Evolutionary conservation across 2,329 filamentous ascomycete species (phyloP).

Genomic region (Colletotrichum lentis): DNA sequence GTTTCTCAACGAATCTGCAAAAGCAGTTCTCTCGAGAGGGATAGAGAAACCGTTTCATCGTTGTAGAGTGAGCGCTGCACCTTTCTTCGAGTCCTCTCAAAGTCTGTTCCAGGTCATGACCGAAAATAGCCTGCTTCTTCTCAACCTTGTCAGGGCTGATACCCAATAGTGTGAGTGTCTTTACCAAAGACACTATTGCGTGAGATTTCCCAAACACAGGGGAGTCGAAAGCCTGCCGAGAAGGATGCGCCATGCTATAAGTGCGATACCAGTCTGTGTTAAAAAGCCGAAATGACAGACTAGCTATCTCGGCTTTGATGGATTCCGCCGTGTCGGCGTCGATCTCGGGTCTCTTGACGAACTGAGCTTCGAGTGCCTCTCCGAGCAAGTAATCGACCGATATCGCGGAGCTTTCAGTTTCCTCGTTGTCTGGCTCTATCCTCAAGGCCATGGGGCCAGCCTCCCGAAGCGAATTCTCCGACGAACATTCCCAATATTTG

Average conservation of each 20-base stretch:
- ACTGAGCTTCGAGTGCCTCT: background rate
- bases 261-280: background rate
- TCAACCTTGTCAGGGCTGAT: too few species aligned
- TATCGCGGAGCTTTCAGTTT: background rate
- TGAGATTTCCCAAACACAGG: too few species aligned
- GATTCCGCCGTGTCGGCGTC: background rate
- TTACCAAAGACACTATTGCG: too few species aligned
- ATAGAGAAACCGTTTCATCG: too few species aligned
- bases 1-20: background rate
- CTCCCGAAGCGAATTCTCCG: background rate
- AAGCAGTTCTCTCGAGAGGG: background rate
- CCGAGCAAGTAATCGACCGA: background rate
- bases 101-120: too few species aligned
- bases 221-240: too few species aligned
- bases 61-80: too few species aligned
- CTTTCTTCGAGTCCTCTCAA: too few species aligned
- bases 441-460: background rate
- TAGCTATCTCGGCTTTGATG: background rate
- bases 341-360: background rate
- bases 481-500: background rate
- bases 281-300: fast-evolving
- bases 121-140: too few species aligned
- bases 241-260: too few species aligned
- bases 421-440: background rate
- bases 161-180: too few species aligned